These are phyloP conservation scores for Monosporozyma servazzii DNA, from an alignment of 805 yeast genomes.

Conservation along the genomic window DNA sequence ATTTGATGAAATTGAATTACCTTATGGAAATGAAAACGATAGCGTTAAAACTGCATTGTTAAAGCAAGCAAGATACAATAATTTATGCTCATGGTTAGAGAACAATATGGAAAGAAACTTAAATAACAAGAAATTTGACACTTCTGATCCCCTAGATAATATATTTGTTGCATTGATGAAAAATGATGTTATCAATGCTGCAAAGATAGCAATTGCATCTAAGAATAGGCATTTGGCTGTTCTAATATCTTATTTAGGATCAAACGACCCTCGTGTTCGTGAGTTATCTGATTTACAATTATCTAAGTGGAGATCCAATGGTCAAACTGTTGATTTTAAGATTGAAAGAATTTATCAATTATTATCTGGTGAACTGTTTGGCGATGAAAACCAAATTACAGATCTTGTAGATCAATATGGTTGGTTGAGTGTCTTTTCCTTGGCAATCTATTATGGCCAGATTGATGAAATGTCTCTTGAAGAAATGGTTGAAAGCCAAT, in stretches of 20 bases:
- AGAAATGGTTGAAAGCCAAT: conserved; percentile 19
- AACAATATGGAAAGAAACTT: conserved; percentile 33
- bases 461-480: conserved; percentile 30
- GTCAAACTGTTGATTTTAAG: conserved; percentile 38
- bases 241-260: conserved; percentile 58
- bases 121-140: conserved; percentile 22
- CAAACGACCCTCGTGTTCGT: conserved; percentile 53
- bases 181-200: conserved; percentile 55
- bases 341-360: conserved; percentile 55
- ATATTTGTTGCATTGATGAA: conserved; percentile 43
- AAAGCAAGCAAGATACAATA: conserved; percentile 34
- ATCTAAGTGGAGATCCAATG: conserved; percentile 49
- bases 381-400: conserved; percentile 19
- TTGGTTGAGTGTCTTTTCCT: conserved; percentile 57
- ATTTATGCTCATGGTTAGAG: conserved; percentile 51
- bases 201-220: conserved; percentile 48
- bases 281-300: conserved; percentile 53
- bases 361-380: conserved; percentile 43
- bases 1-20: conserved; percentile 38
- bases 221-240: conserved; percentile 64
- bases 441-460: conserved; percentile 57
- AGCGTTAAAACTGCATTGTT: conserved; percentile 19
- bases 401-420: conserved; percentile 40
- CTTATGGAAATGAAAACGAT: conserved; percentile 16
- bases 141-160: conserved; percentile 38